Conservation (phyloP, 768 basidiomycete genomes). For the Rhodotorula toruloides region DNA sequence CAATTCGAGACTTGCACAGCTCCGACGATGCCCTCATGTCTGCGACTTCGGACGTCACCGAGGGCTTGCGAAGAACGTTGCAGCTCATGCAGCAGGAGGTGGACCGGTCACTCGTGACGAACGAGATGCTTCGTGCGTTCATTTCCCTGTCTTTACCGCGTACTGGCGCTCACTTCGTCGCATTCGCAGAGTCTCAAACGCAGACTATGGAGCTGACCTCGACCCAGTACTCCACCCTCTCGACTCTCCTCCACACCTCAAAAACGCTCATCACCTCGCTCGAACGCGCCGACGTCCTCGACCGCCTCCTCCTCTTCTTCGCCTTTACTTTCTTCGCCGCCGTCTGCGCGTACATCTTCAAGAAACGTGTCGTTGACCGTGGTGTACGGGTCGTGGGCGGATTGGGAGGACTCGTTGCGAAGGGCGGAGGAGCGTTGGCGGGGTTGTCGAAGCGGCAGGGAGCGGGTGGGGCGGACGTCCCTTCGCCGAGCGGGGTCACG, state of each 20-base stretch:
- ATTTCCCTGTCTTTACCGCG: background rate
- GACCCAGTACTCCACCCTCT: constrained; percentile 68
- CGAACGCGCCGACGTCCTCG: constrained; percentile 85
- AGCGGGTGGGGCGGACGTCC: background rate
- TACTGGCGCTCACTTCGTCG: background rate
- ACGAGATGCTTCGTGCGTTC: constrained; percentile 71
- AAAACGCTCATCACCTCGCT: constrained; percentile 79
- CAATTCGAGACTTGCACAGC: too few relatives aligned
- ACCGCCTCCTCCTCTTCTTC: constrained; percentile 75
- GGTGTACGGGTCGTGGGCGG: constrained; percentile 58
- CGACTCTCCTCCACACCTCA: constrained; percentile 66
- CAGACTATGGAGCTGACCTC: constrained; percentile 68
- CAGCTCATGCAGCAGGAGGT: constrained; percentile 85
- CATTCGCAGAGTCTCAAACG: constrained; percentile 65
- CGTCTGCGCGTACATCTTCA: constrained; percentile 77
- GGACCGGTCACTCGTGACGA: constrained; percentile 76
- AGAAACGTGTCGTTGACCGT: constrained; percentile 76
- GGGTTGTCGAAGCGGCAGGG: background rate
- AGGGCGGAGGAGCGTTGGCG: background rate
- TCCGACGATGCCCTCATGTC: constrained; percentile 83
- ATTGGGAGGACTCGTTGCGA: background rate
- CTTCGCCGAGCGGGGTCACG: background rate
- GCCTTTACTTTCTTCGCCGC: constrained; percentile 77
- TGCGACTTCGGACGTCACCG: constrained; percentile 82
- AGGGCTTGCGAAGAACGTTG: constrained; percentile 76